Evolutionary conservation across 768 basidiomycete genomes (phyloP).

Genomic region (Clitopilus passeckerianus): DNA sequence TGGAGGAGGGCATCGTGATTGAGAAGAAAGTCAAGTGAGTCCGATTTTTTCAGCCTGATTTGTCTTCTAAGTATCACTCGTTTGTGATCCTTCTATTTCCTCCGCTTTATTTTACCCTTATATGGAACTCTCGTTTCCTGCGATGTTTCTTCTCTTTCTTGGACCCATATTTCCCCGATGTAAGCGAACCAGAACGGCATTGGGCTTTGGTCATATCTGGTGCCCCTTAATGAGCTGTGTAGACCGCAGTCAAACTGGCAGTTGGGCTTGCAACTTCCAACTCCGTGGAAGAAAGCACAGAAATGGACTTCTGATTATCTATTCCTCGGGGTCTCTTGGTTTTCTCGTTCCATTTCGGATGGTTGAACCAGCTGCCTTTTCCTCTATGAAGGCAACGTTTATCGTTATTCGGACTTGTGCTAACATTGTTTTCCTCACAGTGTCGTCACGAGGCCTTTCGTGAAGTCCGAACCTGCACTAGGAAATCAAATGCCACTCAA

Average conservation of each 20-base stretch:
- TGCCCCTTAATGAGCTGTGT: too few species aligned
- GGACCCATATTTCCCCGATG: too few species aligned
- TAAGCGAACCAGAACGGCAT: too few species aligned
- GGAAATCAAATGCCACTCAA: slow-evolving; percentile 62
- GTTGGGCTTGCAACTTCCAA: too few species aligned
- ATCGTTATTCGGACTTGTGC: slow-evolving; percentile 4
- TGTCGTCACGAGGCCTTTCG: slow-evolving; percentile 53
- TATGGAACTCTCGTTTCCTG: not conserved
- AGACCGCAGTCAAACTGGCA: too few species aligned
- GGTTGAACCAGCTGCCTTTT: slow-evolving; percentile 10
- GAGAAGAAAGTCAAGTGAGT: slow-evolving; percentile 65
- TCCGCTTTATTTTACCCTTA: not conserved
- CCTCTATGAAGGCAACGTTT: not conserved
- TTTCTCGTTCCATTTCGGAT: slow-evolving; percentile 1
- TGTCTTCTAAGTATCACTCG: slow-evolving; percentile 5
- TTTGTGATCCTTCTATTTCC: slow-evolving; percentile 4
- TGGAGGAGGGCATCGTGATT: slow-evolving; percentile 46
- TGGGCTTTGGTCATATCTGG: too few species aligned
- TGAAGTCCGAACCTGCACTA: slow-evolving; percentile 45
- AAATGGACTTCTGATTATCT: too few species aligned
- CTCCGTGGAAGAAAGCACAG: too few species aligned
- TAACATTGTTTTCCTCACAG: slow-evolving; percentile 20
- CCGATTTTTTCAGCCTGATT: slow-evolving; percentile 5
- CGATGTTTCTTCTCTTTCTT: too few species aligned
- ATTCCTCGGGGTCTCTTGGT: too few species aligned